phyloP scores from a whole-genome alignment of 2,329 filamentous ascomycete genomes.

The Pseudogymnoascus sp. region DNA sequence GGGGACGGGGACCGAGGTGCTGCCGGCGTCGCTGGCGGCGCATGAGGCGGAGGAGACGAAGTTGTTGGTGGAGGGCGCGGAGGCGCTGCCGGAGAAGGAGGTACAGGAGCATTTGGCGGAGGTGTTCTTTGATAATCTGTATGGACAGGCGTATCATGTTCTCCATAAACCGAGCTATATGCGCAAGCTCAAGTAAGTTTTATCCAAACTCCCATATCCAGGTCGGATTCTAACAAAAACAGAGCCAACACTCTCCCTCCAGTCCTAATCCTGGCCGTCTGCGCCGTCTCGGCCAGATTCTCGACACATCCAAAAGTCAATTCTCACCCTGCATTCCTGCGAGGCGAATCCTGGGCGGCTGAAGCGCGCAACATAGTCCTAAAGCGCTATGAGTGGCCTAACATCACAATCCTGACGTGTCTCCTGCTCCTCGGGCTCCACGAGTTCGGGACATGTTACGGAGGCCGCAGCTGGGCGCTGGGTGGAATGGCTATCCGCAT shows the following conservation, averaged over 20 bases:
- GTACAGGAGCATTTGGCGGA: slow-evolving; percentile 91
- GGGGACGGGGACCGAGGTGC: slow-evolving; percentile 44
- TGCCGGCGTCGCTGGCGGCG: slow-evolving; percentile 48
- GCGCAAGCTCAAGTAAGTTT: slow-evolving; percentile 65
- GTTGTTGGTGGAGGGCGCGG: slow-evolving; percentile 72
- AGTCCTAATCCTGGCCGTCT: slow-evolving; percentile 87
- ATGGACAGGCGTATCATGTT: slow-evolving; percentile 90
- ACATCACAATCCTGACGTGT: slow-evolving; percentile 90
- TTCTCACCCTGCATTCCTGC: slow-evolving; percentile 67
- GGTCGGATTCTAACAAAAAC: slow-evolving; percentile 19
- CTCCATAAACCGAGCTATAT: slow-evolving; percentile 97
- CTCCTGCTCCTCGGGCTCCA: slow-evolving; percentile 84
- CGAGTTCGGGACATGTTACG: slow-evolving; percentile 95
- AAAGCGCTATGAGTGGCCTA: slow-evolving; percentile 86
- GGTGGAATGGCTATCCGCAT: slow-evolving; percentile 93
- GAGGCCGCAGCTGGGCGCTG: slow-evolving; percentile 90
- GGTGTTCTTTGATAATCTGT: slow-evolving; percentile 91
- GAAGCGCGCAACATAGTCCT: slow-evolving; percentile 82
- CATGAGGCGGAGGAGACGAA: slow-evolving; percentile 69
- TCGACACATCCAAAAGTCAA: slow-evolving; percentile 79
- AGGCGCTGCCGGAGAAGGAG: slow-evolving; percentile 76
- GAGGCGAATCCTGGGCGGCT: slow-evolving; percentile 86
- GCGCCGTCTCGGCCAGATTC: slow-evolving; percentile 90
- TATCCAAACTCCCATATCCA: not conserved
- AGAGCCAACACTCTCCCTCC: slow-evolving; percentile 77